Evolutionary conservation across 139 green algal species (phyloP), one percentile per base, ranked within the genome.

Genomic region (Gonium pectorale): DNA sequence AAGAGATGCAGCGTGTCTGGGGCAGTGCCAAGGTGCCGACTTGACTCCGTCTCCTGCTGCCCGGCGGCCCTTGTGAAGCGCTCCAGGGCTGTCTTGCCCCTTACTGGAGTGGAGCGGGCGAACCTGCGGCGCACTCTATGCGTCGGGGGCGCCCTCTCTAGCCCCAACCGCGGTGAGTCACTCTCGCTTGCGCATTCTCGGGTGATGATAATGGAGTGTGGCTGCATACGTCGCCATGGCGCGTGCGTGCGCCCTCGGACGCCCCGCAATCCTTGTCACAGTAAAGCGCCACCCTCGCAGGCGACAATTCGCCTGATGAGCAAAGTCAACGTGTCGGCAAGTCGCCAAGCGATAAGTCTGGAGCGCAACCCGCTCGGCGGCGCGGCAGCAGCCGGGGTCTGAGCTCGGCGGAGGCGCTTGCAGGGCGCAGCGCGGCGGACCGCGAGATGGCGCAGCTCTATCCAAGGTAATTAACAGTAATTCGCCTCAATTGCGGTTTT

Each of bases 161-260:
- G 69, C 31, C 71, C 71, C 21, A 62, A 79, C 49, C 33, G 71
- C 46, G 71, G 71, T 67, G 51, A 51, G 71, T n/a, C n/a, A n/a
- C n/a, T n/a, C n/a, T n/a, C n/a, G n/a, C n/a, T n/a, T n/a, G n/a
- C n/a, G n/a, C n/a, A n/a, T n/a, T n/a, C n/a, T n/a, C n/a, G n/a
- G n/a, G n/a, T n/a, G n/a, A n/a, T n/a, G n/a, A n/a, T n/a, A n/a
- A n/a, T n/a, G n/a, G n/a, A n/a, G n/a, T n/a, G n/a, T n/a, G n/a
- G n/a, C n/a, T n/a, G n/a, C n/a, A n/a, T n/a, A n/a, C n/a, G n/a
- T n/a, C n/a, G n/a, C n/a, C n/a, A n/a, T n/a, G n/a, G n/a, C n/a
- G n/a, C n/a, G n/a, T n/a, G n/a, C n/a, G n/a, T n/a, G n/a, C n/a
- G n/a, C n/a, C n/a, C n/a, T n/a, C n/a, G n/a, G n/a, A n/a, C n/a